Base-by-base conservation (phyloP, 2,329 filamentous ascomycete genomes). In the Mycosphaerelloides madeirae region DNA sequence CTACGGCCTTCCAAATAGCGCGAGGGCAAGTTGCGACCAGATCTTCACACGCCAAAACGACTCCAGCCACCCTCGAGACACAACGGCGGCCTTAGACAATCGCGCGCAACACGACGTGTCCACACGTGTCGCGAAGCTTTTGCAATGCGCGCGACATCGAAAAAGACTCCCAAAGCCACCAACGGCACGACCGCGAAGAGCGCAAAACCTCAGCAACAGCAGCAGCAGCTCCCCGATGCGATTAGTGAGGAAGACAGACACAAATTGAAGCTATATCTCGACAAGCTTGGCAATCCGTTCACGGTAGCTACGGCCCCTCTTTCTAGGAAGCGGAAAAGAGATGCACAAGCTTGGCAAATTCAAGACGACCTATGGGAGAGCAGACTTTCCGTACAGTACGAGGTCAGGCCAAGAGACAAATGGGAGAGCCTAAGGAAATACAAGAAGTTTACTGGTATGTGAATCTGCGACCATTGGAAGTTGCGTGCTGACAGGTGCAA, bases 371-470 rank as follows among this genome's bases (percentile, higher is more conserved):
- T 61, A 14, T 61, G 51, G 25, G 53, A 58, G 28, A 41, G 52
- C 12, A 29, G 57, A 15, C 47, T 64, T 7, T 38, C 46, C 6
- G 50, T 62, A 19, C 47, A 54, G 22, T 41, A 65, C 68, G 62
- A 68, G 54, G 49, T 69, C 58, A 49, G 73, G 66, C 58, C 67
- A 50, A 51, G 41, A 9, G 56, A 58, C 14, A 60, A 55, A 32
- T 67, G 64, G 64, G 53, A 60, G 12, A 58, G 53, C 15, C 38
- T 67, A 43, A 52, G 57, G 43, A 48, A 53, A 38, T 67, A 65
- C 42, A 65, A 61, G 52, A 74, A 71, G 50, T 76, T 75, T 49
- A 68, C 70, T 34, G 68, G 70, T 71, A 55, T 58, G 67, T 62
- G 20, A 38, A 16, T 3, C 22, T 20, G 7, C 11, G 34, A 13